Base-by-base conservation (phyloP, 345 rosid genomes). In the Salix udensis region DNA sequence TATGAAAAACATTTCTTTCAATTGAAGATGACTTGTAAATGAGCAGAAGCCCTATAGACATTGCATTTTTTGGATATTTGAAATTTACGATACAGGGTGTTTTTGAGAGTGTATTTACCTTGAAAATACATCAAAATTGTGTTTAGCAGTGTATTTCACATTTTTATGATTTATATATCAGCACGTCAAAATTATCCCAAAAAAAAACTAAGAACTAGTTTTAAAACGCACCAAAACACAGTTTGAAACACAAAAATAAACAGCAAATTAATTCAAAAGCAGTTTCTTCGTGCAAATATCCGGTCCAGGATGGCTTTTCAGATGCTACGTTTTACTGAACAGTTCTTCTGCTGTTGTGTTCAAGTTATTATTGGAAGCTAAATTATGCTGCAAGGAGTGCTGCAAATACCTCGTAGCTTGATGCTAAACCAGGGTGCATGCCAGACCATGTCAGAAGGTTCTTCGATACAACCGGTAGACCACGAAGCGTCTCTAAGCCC, bases 401-500 rank as follows among this genome's bases (percentile, higher is more conserved):
- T 31, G 34, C 34, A 31, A 3, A 31, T 84, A 90, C 94, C 91
- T 82, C 80, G 14, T 77, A 46, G 77, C 53, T 80, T 50, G 77
- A 67, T 21, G 72, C 67, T 46, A 65, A 52, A 52, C 68, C 76
- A 15, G 89, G 84, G 74, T 79, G 79, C 67, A 78, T 36, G 81
- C 76, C 70, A 2, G 85, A 48, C 74, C 75, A 52, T 9, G 77
- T 67, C 26, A 86, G 76, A 74, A 76, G 73, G 15, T 77, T 79
- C 68, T 81, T 83, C 1, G 82, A 58, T n/a, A 72, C 75, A 9
- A 79, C 53, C 13, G 79, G 64, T 2, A 62, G 39, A 4, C 65
- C 64, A 31, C 42, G 70, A 39, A 67, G 80, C 19, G 72, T 65
- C 14, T 74, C 82, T 36, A 72, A 28, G 13, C 75, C 76, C n/a